Evolutionary conservation across 140 eudicot species (phyloP).

Genomic region (Bidens hawaiensis): DNA sequence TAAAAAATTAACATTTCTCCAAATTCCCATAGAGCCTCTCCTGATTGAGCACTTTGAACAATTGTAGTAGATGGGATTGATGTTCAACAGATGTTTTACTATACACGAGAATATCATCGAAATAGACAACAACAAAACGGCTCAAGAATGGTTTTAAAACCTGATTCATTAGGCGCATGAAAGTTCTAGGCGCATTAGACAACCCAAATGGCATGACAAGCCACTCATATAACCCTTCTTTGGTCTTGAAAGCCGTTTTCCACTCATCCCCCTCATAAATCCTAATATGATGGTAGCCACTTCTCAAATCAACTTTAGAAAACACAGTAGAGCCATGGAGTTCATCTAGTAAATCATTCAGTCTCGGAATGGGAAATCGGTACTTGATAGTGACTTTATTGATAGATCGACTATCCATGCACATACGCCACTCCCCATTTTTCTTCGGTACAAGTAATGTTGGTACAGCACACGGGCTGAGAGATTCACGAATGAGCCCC

Average conservation of each 20-base stretch:
- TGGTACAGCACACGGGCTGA: not conserved
- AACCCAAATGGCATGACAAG: not conserved
- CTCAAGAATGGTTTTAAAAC: not conserved
- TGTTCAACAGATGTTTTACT: not conserved
- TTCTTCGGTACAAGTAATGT: not conserved
- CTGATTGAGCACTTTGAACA: not conserved
- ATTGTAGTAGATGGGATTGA: not conserved
- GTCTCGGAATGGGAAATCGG: not conserved
- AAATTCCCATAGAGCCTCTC: not conserved
- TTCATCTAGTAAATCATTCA: not conserved
- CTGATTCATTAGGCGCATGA: too few relatives aligned
- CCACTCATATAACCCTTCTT: not conserved
- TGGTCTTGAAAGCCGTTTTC: not conserved
- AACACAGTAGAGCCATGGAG: not conserved
- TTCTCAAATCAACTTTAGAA: too few relatives aligned
- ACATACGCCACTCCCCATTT: not conserved
- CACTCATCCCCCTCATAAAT: too few relatives aligned
- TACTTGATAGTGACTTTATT: constrained; percentile 1
- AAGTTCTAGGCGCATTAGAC: too few relatives aligned
- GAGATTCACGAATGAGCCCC: not conserved
- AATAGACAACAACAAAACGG: not conserved
- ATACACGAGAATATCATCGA: not conserved
- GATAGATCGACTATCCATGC: not conserved
- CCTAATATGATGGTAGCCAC: not conserved
- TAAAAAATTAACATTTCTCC: not conserved